Base-by-base conservation (phyloP, 768 basidiomycete species). In the Trametes gibbosa region DNA sequence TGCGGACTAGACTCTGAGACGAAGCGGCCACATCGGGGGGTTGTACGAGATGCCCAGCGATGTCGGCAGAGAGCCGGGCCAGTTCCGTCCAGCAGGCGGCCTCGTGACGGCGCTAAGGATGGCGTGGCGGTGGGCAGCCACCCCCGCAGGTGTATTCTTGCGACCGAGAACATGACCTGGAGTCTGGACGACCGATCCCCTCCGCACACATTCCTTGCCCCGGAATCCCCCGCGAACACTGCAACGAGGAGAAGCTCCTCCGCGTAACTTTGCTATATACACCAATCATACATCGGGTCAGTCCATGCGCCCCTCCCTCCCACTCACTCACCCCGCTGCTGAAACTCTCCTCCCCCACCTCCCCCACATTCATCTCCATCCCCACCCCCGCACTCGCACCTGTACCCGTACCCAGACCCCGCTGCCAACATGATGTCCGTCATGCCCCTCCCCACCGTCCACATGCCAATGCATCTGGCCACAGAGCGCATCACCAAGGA, bases 351-450 rank as follows among this genome's bases (percentile, higher is more conserved):
- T 48, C 46, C n/a, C 42, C 42, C 42, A 21, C 14, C 34, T 27
- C 45, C n/a, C 42, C 42, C 42, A 21, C 14, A 24, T 27, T 37
- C 46, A 42, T 43, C 54, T n/a, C 42, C 59, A 32, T 40, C 51
- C 41, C 56, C 56, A 35, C 56, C 41, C 53, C 29, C 46, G n/a
- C 53, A 23, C n/a, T 46, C 50, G 27, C 39, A 10, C 53, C 37
- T 29, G 29, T 32, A 32, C 29, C 10, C 29, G 29, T 50, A 43
- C 47, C 50, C 60, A 34, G 19, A 43, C 48, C 55, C 19, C 46
- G 41, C 25, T 42, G 57, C 52, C 62, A 67, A 37, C 61, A 70
- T 75, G 67, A 67, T 75, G 29, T 70, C 72, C 45, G 59, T 74
- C 16, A 61, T 71, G 57, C 64, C 73, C 42, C 45, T 58, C 61